Conservation (phyloP, 2,329 filamentous ascomycete species). For the Botryotinia globosa region DNA sequence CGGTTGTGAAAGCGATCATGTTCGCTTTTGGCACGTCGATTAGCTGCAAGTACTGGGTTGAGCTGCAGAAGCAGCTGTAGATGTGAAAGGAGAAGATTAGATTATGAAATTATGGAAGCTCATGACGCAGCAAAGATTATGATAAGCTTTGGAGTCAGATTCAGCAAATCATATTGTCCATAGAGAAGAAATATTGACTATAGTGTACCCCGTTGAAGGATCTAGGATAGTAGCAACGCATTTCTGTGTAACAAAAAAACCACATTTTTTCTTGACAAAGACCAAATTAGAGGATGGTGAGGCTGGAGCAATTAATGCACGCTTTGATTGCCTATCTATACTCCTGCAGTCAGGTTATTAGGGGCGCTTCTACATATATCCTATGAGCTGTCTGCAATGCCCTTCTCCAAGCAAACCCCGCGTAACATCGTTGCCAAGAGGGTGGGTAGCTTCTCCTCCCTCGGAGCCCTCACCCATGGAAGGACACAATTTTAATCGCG, state of each 20-base stretch:
- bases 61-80: not conserved
- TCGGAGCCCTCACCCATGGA: not conserved
- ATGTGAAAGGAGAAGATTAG: not conserved
- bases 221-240: not conserved
- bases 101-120: not conserved
- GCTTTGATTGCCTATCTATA: not conserved
- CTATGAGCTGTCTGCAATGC: not conserved
- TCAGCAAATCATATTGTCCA: not conserved
- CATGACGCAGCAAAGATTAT: not conserved
- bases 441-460: not conserved
- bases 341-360: not conserved
- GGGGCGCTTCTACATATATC: not conserved
- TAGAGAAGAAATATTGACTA: not conserved
- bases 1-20: not conserved
- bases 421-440: not conserved
- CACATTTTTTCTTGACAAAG: not conserved
- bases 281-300: not conserved
- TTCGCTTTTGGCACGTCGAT: not conserved
- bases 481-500: not conserved
- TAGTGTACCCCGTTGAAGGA: not conserved
- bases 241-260: not conserved
- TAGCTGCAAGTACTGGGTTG: not conserved
- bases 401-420: not conserved
- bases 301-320: not conserved
- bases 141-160: not conserved